Percentiles rank a stretch among this genome's conserved stretches.
phyloP scores from a whole-genome alignment of 208 protist genomes.

The Trichomonas tenax region DNA sequence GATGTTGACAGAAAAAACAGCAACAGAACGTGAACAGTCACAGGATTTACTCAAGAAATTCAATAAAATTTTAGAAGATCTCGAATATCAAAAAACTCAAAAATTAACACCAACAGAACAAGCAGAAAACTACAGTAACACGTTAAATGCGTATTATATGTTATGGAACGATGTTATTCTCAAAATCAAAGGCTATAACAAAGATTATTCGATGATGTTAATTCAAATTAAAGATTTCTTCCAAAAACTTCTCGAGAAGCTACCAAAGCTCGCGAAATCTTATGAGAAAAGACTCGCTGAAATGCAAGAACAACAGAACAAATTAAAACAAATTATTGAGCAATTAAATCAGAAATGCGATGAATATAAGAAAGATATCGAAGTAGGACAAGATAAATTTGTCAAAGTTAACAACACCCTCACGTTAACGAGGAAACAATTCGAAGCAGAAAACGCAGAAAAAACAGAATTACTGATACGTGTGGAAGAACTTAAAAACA shows the following conservation, averaged over 20 bases:
- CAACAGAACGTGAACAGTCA: background rate
- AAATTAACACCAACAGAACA: background rate
- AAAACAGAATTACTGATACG: background rate
- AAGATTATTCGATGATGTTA: background rate
- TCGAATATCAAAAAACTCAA: background rate
- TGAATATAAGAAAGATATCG: background rate
- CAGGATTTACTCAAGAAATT: background rate
- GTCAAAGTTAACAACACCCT: background rate
- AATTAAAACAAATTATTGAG: background rate
- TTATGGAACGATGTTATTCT: background rate
- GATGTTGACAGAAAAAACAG: background rate
- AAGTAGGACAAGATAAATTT: background rate
- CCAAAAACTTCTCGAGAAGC: background rate
- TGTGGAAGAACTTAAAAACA: background rate
- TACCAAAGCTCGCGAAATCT: background rate
- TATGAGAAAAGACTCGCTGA: background rate
- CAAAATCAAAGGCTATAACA: background rate
- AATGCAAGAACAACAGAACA: background rate
- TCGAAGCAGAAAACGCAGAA: background rate
- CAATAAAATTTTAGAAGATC: background rate
- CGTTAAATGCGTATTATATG: background rate
- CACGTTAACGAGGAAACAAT: background rate
- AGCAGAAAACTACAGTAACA: background rate
- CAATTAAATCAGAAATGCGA: background rate
- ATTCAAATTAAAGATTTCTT: slow-evolving; percentile 1